These are phyloP conservation scores for Backusella mclennaniae DNA, from an alignment of 192 early-diverging fungal genomes.

Conservation along the genomic window DNA sequence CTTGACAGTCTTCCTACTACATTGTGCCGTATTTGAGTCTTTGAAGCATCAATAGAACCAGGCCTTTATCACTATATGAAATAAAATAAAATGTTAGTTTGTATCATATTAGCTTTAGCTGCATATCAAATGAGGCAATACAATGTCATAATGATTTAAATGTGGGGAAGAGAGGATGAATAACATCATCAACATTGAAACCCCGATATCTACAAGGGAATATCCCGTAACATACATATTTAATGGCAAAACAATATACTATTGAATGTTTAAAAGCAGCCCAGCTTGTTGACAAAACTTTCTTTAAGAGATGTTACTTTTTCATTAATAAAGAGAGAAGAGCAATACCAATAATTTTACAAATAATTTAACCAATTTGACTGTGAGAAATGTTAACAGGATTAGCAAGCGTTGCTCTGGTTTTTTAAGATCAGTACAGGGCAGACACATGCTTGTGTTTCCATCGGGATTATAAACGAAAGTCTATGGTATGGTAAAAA, in stretches of 20 bases:
- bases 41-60: background rate
- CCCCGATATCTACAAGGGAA: background rate
- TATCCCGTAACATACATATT: background rate
- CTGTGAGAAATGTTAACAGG: background rate
- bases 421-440: background rate
- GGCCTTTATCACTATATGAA: background rate
- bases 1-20: background rate
- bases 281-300: background rate
- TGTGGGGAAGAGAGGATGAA: background rate
- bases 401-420: background rate
- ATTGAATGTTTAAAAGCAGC: background rate
- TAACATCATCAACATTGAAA: background rate
- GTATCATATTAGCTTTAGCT: background rate
- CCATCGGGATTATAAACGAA: background rate
- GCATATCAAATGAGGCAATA: background rate
- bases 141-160: background rate
- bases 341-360: background rate
- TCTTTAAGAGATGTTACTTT: background rate
- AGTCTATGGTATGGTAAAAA: background rate
- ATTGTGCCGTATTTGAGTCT: background rate
- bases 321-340: background rate
- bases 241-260: background rate
- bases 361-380: background rate
- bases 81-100: background rate
- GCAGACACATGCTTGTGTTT: background rate